These are phyloP conservation scores for Aspergillus olivimuriae DNA, from an alignment of 495 filamentous ascomycete species.

Conservation along the genomic window DNA sequence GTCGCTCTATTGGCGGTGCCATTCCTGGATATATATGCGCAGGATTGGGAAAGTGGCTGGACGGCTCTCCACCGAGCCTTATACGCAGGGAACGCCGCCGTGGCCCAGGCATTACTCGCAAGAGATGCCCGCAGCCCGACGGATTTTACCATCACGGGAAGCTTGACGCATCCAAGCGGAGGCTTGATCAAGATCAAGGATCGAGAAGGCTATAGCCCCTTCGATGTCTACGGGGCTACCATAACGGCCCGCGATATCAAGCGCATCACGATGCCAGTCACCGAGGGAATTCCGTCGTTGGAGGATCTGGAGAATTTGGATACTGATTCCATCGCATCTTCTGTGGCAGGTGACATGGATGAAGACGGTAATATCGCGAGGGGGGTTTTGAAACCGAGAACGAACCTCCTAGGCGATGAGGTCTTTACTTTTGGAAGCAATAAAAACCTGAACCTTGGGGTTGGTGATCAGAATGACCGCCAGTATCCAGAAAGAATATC, in stretches of 20 bases:
- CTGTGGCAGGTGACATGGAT: slow-evolving; percentile 29
- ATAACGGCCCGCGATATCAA: slow-evolving; percentile 56
- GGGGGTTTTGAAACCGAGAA: slow-evolving; percentile 21
- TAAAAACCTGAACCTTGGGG: slow-evolving; percentile 85
- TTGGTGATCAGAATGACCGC: slow-evolving; percentile 88
- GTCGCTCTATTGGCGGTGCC: slow-evolving; percentile 72
- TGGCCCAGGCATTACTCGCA: slow-evolving; percentile 72
- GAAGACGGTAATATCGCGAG: slow-evolving; percentile 23
- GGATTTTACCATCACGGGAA: slow-evolving; percentile 39
- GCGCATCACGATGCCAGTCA: slow-evolving; percentile 17
- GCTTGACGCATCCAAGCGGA: slow-evolving; percentile 42
- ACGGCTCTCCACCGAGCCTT: slow-evolving; percentile 88
- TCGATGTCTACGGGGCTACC: slow-evolving; percentile 82
- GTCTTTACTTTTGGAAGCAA: slow-evolving; percentile 91
- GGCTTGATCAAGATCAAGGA: slow-evolving; percentile 92
- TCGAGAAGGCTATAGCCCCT: slow-evolving; percentile 86
- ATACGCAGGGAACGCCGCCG: slow-evolving; percentile 85
- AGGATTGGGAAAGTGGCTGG: slow-evolving; percentile 93
- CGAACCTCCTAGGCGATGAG: slow-evolving; percentile 65
- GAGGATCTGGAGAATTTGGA: slow-evolving; percentile 28
- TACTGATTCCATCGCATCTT: slow-evolving; percentile 27
- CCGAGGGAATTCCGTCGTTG: slow-evolving; percentile 10
- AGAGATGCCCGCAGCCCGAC: slow-evolving; percentile 64
- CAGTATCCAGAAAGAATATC: slow-evolving; percentile 82
- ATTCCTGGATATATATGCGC: slow-evolving; percentile 74